Evolutionary conservation across 441 rosid species (phyloP).

Genomic region (Raphanus hybrid): DNA sequence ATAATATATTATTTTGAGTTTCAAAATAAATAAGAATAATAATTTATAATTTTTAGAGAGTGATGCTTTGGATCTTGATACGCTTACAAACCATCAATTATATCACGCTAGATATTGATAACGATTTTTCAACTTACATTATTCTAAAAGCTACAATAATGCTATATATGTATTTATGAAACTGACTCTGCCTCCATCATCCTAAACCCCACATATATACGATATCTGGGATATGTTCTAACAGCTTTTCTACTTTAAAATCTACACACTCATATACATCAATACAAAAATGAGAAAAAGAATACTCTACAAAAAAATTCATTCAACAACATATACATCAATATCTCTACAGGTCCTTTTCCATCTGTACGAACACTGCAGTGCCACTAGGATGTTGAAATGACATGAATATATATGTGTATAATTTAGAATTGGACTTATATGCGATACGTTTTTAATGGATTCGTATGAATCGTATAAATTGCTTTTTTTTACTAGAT

Average conservation of each 20-base stretch:
- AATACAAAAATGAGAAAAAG: neutral
- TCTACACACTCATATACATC: neutral
- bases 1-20: too few relatives aligned
- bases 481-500: neutral
- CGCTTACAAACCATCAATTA: too few relatives aligned
- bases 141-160: slow-evolving; percentile 25
- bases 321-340: slow-evolving; percentile 14
- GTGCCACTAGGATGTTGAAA: slow-evolving; percentile 16
- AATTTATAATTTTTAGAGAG: too few relatives aligned
- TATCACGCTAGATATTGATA: too few relatives aligned
- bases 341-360: slow-evolving; percentile 7
- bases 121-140: too few relatives aligned
- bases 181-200: slow-evolving; percentile 33
- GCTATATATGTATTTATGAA: slow-evolving; percentile 8
- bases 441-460: slow-evolving; percentile 6
- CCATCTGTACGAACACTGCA: slow-evolving; percentile 24
- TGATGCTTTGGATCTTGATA: too few relatives aligned
- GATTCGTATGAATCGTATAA: slow-evolving; percentile 12
- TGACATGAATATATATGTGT: slow-evolving; percentile 4
- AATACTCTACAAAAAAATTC: neutral
- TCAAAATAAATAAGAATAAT: too few relatives aligned
- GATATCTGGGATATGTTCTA: slow-evolving; percentile 32
- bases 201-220: slow-evolving; percentile 34
- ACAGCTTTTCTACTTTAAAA: slow-evolving; percentile 12
- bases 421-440: neutral